Evolutionary conservation across 1,284 basidiomycete species (phyloP), one percentile per base, ranked within the genome.

Genomic region (Marasmius fiardii): DNA sequence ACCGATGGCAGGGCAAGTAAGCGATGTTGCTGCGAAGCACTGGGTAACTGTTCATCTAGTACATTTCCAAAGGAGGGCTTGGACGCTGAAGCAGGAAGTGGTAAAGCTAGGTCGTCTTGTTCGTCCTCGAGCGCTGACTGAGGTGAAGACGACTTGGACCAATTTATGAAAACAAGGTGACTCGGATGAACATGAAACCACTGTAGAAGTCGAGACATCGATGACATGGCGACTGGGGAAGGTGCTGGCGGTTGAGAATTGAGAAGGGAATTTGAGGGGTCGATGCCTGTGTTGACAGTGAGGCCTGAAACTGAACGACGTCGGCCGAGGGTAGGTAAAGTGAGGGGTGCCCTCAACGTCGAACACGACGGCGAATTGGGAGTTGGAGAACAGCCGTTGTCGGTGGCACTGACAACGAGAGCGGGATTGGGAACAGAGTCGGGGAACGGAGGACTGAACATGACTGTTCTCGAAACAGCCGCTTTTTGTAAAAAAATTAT

Each of bases 51-150:
- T 60, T 79, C 76, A 57, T 73, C 69, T 41, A 76, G 65, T 14
- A 74, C 66, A 53, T 81, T 77, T 47, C 68, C 70, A 61, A 87
- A 86, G 18, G 81, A 69, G 34, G 79, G 64, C 59, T 78, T 73
- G 48, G 76, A 74, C 16, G 85, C 79, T 14, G 81, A 75, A 5
- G 85, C 79, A 21, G 88, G 86, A 55, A 90, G 71, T n/a, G 88
- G 88, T n/a, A 91, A 79, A 44, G 88, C 72, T 54, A 76, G 77
- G 54, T 84, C 80, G 54, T 50, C n/a, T n/a, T n/a, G n/a, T n/a
- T n/a, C 41, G 14, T 82, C 80, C 11, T 64, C 68, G 63, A n/a
- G n/a, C n/a, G n/a, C n/a, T n/a, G 75, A 76, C 18, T 81, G 74
- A 47, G 74, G 76, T 14, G 83, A 78, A 3, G 83, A 79, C 23